These are phyloP conservation scores for Lentinula guzmanii DNA, from an alignment of 768 basidiomycete genomes.

Conservation along the genomic window DNA sequence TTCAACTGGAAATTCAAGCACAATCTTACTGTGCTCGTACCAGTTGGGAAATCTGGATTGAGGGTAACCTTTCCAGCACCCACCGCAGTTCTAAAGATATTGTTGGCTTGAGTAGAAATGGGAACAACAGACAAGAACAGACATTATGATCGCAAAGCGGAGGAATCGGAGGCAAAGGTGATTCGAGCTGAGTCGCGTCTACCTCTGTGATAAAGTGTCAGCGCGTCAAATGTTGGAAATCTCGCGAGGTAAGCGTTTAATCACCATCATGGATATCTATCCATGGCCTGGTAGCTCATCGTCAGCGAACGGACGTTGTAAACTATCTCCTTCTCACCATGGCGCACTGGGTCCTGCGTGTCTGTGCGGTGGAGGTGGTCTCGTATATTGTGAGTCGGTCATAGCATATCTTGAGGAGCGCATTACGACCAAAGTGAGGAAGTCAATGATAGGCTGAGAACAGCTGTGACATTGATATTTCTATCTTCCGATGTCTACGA, in stretches of 20 bases:
- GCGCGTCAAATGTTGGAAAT: background rate
- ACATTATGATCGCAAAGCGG: slow-evolving; percentile 7
- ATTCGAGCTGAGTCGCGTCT: slow-evolving; percentile 25
- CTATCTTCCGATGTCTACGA: background rate
- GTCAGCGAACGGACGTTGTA: background rate
- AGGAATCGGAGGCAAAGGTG: slow-evolving; percentile 9
- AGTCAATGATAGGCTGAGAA: background rate
- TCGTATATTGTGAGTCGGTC: background rate
- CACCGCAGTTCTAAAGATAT: background rate
- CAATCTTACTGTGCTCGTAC: background rate
- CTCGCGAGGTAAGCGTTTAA: background rate
- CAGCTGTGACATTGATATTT: background rate
- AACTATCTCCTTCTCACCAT: slow-evolving; percentile 6
- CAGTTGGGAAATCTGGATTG: slow-evolving; percentile 3
- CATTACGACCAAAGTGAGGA: background rate
- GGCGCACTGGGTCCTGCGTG: slow-evolving; percentile 37
- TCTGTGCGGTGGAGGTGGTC: slow-evolving; percentile 17
- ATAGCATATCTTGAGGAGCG: background rate
- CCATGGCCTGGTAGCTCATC: slow-evolving; percentile 16
- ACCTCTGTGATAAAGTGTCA: slow-evolving; percentile 21
- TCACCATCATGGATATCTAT: slow-evolving; percentile 11
- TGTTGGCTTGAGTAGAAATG: background rate
- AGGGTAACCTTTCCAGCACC: slow-evolving; percentile 9
- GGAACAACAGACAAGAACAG: background rate
- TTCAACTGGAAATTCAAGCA: slow-evolving; percentile 1